Percentiles rank a stretch among this genome's conserved stretches.
phyloP scores from a whole-genome alignment of 805 yeast genomes.

The Saccharomyces paradoxus region DNA sequence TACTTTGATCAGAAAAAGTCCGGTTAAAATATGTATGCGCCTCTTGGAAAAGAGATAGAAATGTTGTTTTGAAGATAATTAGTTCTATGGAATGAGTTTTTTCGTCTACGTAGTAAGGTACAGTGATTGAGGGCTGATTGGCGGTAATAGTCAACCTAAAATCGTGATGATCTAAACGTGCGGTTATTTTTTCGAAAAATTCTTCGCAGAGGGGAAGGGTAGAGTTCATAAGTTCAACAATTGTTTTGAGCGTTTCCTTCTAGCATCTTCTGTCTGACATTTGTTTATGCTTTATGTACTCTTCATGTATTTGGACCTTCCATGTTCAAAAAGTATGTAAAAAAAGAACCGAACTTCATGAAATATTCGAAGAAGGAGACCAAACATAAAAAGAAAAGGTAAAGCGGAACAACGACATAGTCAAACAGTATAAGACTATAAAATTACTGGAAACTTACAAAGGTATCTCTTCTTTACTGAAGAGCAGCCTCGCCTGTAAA shows the following conservation, averaged over 20 bases:
- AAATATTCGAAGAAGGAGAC: background rate
- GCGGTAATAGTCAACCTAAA: constrained; percentile 16
- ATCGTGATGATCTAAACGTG: background rate
- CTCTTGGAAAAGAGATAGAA: constrained; percentile 24
- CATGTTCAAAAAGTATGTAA: background rate
- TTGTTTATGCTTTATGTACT: background rate
- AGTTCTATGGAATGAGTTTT: constrained; percentile 23
- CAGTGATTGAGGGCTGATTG: constrained; percentile 8
- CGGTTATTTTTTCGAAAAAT: constrained; percentile 10
- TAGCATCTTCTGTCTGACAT: background rate
- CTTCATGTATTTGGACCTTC: background rate
- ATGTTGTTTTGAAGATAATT: constrained; percentile 29
- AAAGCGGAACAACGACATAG: background rate
- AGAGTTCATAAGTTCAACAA: background rate
- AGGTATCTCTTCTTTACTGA: no score
- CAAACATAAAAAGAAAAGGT: no score
- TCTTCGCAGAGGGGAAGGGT: constrained; percentile 9
- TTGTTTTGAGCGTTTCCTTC: background rate
- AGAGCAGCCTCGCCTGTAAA: background rate
- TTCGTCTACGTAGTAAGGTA: constrained; percentile 7
- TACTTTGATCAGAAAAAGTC: constrained; percentile 2
- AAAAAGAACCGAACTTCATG: background rate
- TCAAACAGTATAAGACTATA: no score
- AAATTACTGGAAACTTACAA: background rate
- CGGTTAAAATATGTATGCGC: constrained; percentile 21